Conservation (phyloP, 2,329 filamentous ascomycete genomes). For the Ceratocystis albifundus region DNA sequence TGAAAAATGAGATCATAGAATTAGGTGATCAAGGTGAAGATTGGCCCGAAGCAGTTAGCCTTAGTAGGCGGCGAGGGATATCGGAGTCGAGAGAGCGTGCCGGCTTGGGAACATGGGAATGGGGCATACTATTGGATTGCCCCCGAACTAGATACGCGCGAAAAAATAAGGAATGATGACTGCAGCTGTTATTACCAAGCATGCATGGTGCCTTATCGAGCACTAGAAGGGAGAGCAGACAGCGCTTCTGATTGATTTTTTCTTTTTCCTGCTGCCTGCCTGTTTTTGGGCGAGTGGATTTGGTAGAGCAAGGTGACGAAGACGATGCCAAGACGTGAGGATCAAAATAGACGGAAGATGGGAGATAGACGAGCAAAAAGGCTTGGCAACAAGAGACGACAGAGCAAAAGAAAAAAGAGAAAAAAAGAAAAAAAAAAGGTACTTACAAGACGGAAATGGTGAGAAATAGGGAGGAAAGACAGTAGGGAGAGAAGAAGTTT, state of each 20-base stretch:
- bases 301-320: not conserved
- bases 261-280: not conserved
- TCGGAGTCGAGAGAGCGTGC: not conserved
- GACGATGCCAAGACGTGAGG: conserved; percentile 2
- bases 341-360: not conserved
- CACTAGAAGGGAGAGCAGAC: not conserved
- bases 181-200: not conserved
- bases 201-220: not conserved
- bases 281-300: not conserved
- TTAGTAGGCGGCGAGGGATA: not conserved
- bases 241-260: not conserved
- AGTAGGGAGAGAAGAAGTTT: too few species aligned
- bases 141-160: not conserved
- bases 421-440: not conserved
- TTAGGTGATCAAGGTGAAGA: not conserved
- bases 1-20: not conserved
- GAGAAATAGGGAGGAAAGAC: not conserved
- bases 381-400: not conserved
- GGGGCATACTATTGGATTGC: not conserved
- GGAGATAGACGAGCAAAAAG: not conserved
- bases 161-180: not conserved
- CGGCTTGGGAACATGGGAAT: not conserved
- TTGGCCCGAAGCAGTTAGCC: not conserved
- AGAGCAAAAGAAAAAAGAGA: not conserved
- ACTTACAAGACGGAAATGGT: not conserved